Conservation (phyloP, 345 rosid genomes). For the Dipteronia dyeriana region DNA sequence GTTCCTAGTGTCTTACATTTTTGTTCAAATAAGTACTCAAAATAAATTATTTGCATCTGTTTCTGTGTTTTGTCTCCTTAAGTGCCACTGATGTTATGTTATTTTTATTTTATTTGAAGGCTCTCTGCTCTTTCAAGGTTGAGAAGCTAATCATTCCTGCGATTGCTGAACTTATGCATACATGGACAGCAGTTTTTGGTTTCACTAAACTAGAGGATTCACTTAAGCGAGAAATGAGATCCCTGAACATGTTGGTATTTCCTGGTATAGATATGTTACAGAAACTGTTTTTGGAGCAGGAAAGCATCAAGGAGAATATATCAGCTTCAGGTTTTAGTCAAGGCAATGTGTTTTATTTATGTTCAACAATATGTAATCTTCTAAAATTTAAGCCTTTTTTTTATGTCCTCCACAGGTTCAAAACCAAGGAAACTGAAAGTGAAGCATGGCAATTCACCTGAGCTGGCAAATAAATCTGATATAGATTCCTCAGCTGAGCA, state of each 20-base stretch:
- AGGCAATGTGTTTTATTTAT: not conserved
- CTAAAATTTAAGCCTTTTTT: not conserved
- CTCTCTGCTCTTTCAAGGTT: conserved; percentile 62
- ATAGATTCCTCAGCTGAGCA: conserved; percentile 34
- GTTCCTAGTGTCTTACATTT: conserved; percentile 17
- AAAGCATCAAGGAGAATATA: conserved; percentile 29
- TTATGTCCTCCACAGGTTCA: conserved; percentile 19
- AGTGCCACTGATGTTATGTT: conserved; percentile 7
- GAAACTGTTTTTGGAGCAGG: conserved; percentile 49
- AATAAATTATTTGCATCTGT: conserved; percentile 3
- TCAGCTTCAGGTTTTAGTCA: conserved; percentile 35
- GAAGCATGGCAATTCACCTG: conserved; percentile 18
- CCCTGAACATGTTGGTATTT: conserved; percentile 75
- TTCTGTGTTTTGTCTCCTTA: not conserved
- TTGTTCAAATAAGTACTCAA: not conserved
- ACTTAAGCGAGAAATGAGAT: conserved; percentile 52
- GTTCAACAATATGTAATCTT: not conserved
- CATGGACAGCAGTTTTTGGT: conserved; percentile 79
- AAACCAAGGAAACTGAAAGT: conserved; percentile 16
- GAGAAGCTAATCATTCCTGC: conserved; percentile 82
- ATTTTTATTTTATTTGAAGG: conserved; percentile 35
- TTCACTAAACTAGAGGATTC: conserved; percentile 55
- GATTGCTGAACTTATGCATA: conserved; percentile 65
- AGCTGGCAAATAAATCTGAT: conserved; percentile 33
- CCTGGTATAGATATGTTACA: conserved; percentile 85